Conservation (phyloP, 306 rosid genomes). For the Medicago ruthenica region DNA sequence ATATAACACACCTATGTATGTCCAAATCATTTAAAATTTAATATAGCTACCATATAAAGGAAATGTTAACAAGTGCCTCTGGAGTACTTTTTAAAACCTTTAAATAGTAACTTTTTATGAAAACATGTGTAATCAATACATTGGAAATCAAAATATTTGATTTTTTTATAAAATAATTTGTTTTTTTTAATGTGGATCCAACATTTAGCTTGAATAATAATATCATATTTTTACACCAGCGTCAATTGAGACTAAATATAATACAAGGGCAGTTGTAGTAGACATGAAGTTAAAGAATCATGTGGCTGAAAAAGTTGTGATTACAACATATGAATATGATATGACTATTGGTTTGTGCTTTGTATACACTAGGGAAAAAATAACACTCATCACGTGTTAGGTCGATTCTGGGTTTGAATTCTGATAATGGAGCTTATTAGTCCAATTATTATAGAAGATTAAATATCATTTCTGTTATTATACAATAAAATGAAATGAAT, state of each 20-base stretch:
- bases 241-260: neutral
- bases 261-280: neutral
- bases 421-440: slow-evolving; percentile 33
- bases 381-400: slow-evolving; percentile 49
- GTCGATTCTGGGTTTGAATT: slow-evolving; percentile 40
- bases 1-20: neutral
- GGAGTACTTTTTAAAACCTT: too few species aligned
- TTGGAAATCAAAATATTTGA: too few species aligned
- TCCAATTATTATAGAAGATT: slow-evolving; percentile 21
- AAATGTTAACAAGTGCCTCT: too few species aligned
- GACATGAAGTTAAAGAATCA: slow-evolving; percentile 21
- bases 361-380: neutral
- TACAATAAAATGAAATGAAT: neutral
- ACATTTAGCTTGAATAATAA: neutral
- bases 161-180: too few species aligned
- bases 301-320: slow-evolving; percentile 8
- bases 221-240: neutral
- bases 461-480: neutral
- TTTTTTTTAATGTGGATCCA: neutral
- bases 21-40: neutral
- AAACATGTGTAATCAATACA: too few species aligned
- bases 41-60: neutral
- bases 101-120: too few species aligned
- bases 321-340: neutral
- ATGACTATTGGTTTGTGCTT: neutral